These are phyloP conservation scores for Eremochloa ophiuroides DNA, from an alignment of 176 grass and related monocot genomes.

Conservation along the genomic window DNA sequence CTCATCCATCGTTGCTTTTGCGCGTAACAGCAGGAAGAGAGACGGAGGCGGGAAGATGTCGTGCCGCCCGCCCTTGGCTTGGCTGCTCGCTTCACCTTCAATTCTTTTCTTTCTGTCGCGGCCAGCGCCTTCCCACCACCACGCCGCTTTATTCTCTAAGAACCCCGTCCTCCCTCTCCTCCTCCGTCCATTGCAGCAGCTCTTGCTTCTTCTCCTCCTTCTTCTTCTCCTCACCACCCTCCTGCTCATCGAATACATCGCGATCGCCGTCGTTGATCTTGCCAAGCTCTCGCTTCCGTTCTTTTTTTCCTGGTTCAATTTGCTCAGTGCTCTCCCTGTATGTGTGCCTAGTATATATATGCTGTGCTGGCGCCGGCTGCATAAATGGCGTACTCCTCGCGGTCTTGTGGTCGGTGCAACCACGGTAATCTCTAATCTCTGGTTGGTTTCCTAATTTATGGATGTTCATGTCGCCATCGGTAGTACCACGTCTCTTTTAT, in stretches of 20 bases:
- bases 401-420: not conserved
- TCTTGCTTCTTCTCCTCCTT: not conserved
- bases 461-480: not conserved
- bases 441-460: not conserved
- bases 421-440: constrained; percentile 15
- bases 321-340: not conserved
- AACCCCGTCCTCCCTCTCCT: constrained; percentile 5
- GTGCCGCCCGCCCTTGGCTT: constrained; percentile 35
- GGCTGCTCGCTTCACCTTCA: constrained; percentile 45
- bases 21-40: not conserved
- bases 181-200: constrained; percentile 31
- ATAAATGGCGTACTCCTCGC: constrained; percentile 38
- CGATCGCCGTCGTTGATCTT: constrained; percentile 19
- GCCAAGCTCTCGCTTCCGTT: constrained; percentile 10
- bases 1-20: constrained; percentile 31
- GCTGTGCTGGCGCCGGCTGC: constrained; percentile 6
- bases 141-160: constrained; percentile 50
- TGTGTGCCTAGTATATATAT: not conserved
- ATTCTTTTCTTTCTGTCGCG: constrained; percentile 68
- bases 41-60: constrained; percentile 30
- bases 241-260: constrained; percentile 18
- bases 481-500: not conserved
- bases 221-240: not conserved
- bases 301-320: constrained; percentile 7
- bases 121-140: constrained; percentile 27